Base-by-base conservation (phyloP, 1,284 basidiomycete genomes). In the Trichosporon sp. region DNA sequence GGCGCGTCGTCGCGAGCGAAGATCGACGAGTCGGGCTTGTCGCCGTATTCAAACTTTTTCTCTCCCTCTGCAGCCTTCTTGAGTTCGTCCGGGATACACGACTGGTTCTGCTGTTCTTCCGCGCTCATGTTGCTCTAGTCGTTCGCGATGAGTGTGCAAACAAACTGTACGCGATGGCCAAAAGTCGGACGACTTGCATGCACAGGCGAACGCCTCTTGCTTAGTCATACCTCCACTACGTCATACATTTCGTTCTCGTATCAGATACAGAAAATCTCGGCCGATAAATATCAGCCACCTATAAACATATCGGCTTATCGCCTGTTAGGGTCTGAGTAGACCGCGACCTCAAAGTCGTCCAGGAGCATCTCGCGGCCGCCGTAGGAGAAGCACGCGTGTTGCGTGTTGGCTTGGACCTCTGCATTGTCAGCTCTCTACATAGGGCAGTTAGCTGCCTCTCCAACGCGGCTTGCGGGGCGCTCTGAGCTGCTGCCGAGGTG, bases 1-100 rank as follows among this genome's bases (percentile, higher is more conserved):
- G 74, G 74, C 6, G 70, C 70, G 16, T 66, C 58, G 8, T 71
- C 69, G 9, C 73, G 65, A 0, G 74, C 63, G 46, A 76, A 76
- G 19, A 74, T 61, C 11, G 73, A 76, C 4, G 73, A 72, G 21
- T 70, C 65, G 10, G 74, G 56, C 37, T 52, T 61, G 58, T 59
- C 49, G 49, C 49, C 49, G 16, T 54, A 54, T 27, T 54, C 49
- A n/a, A 54, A 33, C 21, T 44, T 54, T 21, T 9, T 23, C 14
- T 13, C 33, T n/a, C n/a, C n/a, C 19, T 36, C 56, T 11, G 56
- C 40, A 3, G 40, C 40, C 40, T 6, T 9, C 40, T n/a, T 34
- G 14, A 25, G 56, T 3, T 57, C 56, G 6, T 29, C n/a, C 33
- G 56, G 32, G 27, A 54, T 11, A 16, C 49, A 54, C 13, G n/a